A percentile compares a stretch with the other conserved stretches of the same genome.
Conservation (phyloP, 2,329 filamentous ascomycete species). For the Aspergillus terreus region DNA sequence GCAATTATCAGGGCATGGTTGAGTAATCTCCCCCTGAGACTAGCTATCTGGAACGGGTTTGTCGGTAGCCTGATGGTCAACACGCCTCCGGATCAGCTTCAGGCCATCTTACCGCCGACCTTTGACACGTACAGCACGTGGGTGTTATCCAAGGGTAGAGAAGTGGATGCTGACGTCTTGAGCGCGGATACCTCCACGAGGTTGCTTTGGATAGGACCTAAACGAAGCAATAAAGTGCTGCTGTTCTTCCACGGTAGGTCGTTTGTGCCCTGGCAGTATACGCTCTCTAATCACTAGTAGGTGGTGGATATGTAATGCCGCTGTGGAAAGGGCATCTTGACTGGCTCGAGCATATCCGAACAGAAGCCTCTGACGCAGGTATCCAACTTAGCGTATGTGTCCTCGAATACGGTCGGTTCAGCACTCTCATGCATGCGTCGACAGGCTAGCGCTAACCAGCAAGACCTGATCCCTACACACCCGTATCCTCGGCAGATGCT, state of each 20-base stretch:
- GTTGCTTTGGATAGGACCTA: slow-evolving; percentile 16
- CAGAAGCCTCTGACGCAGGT: slow-evolving; percentile 7
- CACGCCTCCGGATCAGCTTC: slow-evolving; percentile 11
- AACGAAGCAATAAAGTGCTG: slow-evolving; percentile 10
- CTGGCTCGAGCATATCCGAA: slow-evolving; percentile 17
- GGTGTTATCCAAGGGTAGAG: not conserved
- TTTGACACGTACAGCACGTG: slow-evolving; percentile 16
- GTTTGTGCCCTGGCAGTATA: not conserved
- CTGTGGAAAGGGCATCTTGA: slow-evolving; percentile 17
- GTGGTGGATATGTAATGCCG: slow-evolving; percentile 24
- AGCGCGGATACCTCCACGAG: slow-evolving; percentile 8
- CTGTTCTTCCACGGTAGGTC: slow-evolving; percentile 20
- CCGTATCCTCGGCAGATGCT: too few relatives aligned
- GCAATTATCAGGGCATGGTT: not conserved
- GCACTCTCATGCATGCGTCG: too few relatives aligned
- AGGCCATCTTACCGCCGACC: slow-evolving; percentile 17
- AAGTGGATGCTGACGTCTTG: slow-evolving; percentile 2
- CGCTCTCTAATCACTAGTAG: slow-evolving; percentile 2
- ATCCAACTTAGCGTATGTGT: slow-evolving; percentile 13
- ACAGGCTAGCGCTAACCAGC: too few relatives aligned
- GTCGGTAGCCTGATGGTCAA: slow-evolving; percentile 12
- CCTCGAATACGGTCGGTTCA: slow-evolving; percentile 10
- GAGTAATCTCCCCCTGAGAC: not conserved
- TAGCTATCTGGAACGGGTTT: not conserved
- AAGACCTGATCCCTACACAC: too few relatives aligned